Evolutionary conservation across 2,329 filamentous ascomycete genomes (phyloP), one percentile per base, ranked within the genome.

Genomic region (Acrocalymma vagum): DNA sequence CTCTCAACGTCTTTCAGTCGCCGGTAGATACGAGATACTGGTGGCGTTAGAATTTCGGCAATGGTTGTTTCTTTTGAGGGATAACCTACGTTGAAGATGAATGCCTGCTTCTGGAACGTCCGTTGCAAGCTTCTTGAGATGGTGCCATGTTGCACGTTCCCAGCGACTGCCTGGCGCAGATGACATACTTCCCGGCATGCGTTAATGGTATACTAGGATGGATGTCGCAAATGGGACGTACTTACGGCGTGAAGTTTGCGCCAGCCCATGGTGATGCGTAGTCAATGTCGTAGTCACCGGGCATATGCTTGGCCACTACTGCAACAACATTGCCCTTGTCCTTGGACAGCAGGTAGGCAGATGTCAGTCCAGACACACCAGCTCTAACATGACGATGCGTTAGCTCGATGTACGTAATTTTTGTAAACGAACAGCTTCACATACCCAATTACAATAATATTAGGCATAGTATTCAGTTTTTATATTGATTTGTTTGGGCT

Each of bases 181-280:
- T 29, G 38, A 42, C 38, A 45, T 45, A 2, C 32, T 45, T 33
- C 0, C 27, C n/a, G 7, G 10, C 13, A 16, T 18, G 3, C n/a
- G 3, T 44, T 10, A 44, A 36, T 26, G 10, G 21, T n/a, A 28
- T 6, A 6, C 11, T 17, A 24, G 8, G 9, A n/a, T 9, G 11
- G 7, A 17, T 9, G 22, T 11, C n/a, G 16, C 17, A 7, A 13
- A 6, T 5, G 8, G 14, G n/a, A 13, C 5, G 21, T 9, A 30
- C 48, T 32, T 22, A 53, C 49, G 49, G 47, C 29, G 46, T 32
- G 16, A 37, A 85, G 60, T 94, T 92, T 42, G 89, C 90, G 6
- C 90, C 90, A 10, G 90, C 90, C 87, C 89, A 94, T 1, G 90
- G 90, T n/a, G 88, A 94, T 3, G 90, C 86, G 66, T 95, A 96